A percentile compares a stretch with the other conserved stretches of the same genome.
phyloP scores from a whole-genome alignment of 495 filamentous ascomycete genomes.

The Neurospora terricola region DNA sequence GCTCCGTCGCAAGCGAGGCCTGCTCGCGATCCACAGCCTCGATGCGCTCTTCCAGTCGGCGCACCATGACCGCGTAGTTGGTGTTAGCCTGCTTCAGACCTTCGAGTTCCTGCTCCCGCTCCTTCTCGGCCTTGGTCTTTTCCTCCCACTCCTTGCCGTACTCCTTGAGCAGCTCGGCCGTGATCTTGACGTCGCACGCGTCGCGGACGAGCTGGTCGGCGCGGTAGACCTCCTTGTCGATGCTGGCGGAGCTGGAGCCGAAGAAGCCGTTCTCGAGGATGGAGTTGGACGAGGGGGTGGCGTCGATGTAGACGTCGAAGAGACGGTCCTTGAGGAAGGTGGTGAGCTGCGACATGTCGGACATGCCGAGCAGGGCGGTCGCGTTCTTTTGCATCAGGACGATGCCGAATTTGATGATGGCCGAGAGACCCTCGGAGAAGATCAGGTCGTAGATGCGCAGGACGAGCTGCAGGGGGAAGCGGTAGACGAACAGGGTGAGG shows the following conservation, averaged over 20 bases:
- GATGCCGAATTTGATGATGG: constrained; percentile 86
- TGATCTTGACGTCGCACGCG: constrained; percentile 82
- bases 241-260: constrained; percentile 68
- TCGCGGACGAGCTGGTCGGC: constrained; percentile 90
- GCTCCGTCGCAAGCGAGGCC: constrained; percentile 78
- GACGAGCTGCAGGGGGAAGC: constrained; percentile 92
- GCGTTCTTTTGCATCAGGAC: constrained; percentile 93
- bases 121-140: constrained; percentile 63
- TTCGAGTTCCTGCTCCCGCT: constrained; percentile 78
- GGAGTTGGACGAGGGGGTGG: constrained; percentile 73
- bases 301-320: constrained; percentile 95
- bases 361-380: constrained; percentile 66
- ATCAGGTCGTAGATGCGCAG: constrained; percentile 95
- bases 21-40: constrained; percentile 90
- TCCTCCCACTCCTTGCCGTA: constrained; percentile 93
- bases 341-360: constrained; percentile 80
- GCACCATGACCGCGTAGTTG: constrained; percentile 58
- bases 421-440: constrained; percentile 86
- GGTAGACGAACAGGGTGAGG: constrained; percentile 96
- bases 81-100: constrained; percentile 53
- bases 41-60: constrained; percentile 74
- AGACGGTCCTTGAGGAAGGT: constrained; percentile 85
- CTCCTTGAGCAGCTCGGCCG: constrained; percentile 61
- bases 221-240: constrained; percentile 91
- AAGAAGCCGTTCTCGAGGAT: constrained; percentile 97